Evolutionary conservation across 768 basidiomycete species (phyloP).

Genomic region (Russula earlei): DNA sequence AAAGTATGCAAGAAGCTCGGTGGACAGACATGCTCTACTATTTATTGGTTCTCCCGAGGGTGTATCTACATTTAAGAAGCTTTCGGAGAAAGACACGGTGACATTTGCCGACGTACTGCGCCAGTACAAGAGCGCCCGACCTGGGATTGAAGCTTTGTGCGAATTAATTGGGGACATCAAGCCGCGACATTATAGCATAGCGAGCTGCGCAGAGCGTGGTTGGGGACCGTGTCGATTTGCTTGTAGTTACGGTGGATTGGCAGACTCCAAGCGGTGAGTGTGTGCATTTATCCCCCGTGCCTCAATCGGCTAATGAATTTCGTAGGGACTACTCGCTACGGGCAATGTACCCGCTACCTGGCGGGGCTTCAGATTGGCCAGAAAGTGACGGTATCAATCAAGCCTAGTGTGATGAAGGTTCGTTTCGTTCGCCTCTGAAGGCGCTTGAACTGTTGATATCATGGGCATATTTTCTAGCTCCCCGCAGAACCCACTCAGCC

Average conservation of each 20-base stretch:
- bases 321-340: slow-evolving; percentile 66
- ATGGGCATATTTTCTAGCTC: slow-evolving; percentile 37
- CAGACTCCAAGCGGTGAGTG: slow-evolving; percentile 65
- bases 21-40: slow-evolving; percentile 70
- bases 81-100: slow-evolving; percentile 90
- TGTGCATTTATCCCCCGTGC: neutral
- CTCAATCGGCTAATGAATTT: neutral
- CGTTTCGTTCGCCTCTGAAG: slow-evolving; percentile 18
- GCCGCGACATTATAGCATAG: slow-evolving; percentile 97
- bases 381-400: slow-evolving; percentile 94
- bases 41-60: slow-evolving; percentile 96
- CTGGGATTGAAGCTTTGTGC: slow-evolving; percentile 77
- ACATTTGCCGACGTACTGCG: slow-evolving; percentile 82
- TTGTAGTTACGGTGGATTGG: slow-evolving; percentile 98
- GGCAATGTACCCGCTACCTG: slow-evolving; percentile 95
- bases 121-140: slow-evolving; percentile 68
- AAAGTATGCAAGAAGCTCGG: slow-evolving; percentile 54
- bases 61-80: slow-evolving; percentile 85
- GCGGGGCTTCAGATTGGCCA: slow-evolving; percentile 74
- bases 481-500: slow-evolving; percentile 81
- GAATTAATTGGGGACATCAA: slow-evolving; percentile 91
- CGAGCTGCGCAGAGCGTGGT: slow-evolving; percentile 92
- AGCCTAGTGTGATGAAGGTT: slow-evolving; percentile 99
- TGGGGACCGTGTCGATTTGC: slow-evolving; percentile 86
- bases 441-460: slow-evolving; percentile 2